These are phyloP conservation scores for Triticum urartu DNA, from an alignment of 176 grass and related monocot species.

Conservation along the genomic window DNA sequence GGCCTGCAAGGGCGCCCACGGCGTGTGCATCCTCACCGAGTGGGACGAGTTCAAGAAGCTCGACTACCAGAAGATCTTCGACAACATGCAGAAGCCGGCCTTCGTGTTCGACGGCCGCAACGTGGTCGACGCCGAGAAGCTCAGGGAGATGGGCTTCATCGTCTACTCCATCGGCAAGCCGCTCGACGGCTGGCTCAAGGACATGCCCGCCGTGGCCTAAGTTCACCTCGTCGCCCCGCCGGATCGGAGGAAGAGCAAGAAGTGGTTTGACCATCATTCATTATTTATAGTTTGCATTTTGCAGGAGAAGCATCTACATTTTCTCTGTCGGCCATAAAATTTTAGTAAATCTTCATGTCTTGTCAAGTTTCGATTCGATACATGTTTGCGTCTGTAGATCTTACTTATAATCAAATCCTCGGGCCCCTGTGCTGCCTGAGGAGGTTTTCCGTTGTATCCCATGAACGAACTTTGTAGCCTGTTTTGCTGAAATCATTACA, in stretches of 20 bases:
- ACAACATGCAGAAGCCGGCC: constrained; percentile 90
- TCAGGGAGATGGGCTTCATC: constrained; percentile 96
- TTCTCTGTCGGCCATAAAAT: constrained; percentile 37
- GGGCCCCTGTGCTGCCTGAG: constrained; percentile 13
- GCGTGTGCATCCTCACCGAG: constrained; percentile 83
- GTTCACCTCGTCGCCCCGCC: neutral
- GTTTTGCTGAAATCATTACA: constrained; percentile 36
- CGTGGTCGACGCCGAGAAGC: constrained; percentile 64
- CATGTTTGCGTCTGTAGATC: constrained; percentile 41
- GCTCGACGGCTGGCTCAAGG: constrained; percentile 82
- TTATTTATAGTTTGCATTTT: constrained; percentile 77
- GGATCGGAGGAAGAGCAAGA: neutral
- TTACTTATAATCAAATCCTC: constrained; percentile 34
- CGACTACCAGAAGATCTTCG: constrained; percentile 80
- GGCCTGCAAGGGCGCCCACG: constrained; percentile 76
- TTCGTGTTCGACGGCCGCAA: constrained; percentile 82
- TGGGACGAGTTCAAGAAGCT: constrained; percentile 88
- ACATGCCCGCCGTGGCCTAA: constrained; percentile 83
- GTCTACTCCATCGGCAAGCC: constrained; percentile 93
- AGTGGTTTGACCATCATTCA: constrained; percentile 35
- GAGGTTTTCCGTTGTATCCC: constrained; percentile 33
- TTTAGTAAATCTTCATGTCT: constrained; percentile 18
- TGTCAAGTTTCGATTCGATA: constrained; percentile 4
- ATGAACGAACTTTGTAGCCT: constrained; percentile 40
- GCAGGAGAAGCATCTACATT: constrained; percentile 22